Conservation (phyloP, 768 basidiomycete genomes). For the Termitomyces sp. region DNA sequence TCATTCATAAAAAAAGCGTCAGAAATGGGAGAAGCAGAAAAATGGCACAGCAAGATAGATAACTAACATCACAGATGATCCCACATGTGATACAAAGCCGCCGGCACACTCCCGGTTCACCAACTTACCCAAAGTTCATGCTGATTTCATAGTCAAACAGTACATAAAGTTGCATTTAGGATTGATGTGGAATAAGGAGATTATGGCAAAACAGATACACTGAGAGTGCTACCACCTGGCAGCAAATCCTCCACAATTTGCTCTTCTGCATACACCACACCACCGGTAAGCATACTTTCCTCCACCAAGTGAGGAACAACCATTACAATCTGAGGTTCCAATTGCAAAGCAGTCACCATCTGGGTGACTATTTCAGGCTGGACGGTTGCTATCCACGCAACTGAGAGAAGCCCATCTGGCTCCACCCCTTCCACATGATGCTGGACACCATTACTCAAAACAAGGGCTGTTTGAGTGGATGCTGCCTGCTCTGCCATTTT, state of each 20-base stretch:
- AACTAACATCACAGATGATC: too few relatives aligned
- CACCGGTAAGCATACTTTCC: not conserved
- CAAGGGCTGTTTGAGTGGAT: not conserved
- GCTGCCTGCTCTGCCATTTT: not conserved
- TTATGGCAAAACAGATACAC: not conserved
- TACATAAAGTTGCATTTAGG: not conserved
- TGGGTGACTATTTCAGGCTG: not conserved
- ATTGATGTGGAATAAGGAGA: not conserved
- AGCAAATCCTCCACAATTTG: not conserved
- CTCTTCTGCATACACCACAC: too few relatives aligned
- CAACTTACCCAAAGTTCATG: too few relatives aligned
- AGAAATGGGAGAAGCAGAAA: too few relatives aligned
- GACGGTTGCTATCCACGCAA: not conserved
- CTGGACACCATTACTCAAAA: too few relatives aligned
- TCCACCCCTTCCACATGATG: too few relatives aligned
- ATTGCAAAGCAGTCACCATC: not conserved
- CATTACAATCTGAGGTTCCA: not conserved
- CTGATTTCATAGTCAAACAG: too few relatives aligned
- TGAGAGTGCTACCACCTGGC: not conserved
- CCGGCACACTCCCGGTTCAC: too few relatives aligned
- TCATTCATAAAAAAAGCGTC: too few relatives aligned
- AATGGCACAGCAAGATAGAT: too few relatives aligned
- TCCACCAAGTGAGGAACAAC: not conserved
- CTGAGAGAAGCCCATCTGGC: too few relatives aligned
- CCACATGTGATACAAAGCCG: too few relatives aligned